Base-by-base conservation (phyloP, 257 asterid species). In the Craterostigma plantagineum region DNA sequence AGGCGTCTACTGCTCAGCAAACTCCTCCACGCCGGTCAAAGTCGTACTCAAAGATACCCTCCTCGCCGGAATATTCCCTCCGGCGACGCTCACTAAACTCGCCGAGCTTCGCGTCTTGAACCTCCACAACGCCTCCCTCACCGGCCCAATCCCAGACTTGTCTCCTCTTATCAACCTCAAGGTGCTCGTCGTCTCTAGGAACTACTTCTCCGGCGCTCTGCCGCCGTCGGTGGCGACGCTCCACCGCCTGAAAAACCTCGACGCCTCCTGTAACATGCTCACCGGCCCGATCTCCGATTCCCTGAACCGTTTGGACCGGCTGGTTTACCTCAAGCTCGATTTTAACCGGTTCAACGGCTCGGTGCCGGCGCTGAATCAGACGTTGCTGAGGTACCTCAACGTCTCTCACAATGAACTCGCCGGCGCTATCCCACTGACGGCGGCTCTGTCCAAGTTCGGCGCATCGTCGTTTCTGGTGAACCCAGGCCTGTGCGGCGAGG, bases 341-440 rank as follows among this genome's bases (percentile, higher is more conserved):
- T 78, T 70, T 52, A 86, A 86, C 79, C 64, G 87, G 55, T 58
- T 86, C 52, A 78, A 63, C 51, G 92, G 94, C n/a, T 71, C 96
- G 9, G 45, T 86, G 16, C 96, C 96, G 34, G 69, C 83, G 8
- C 38, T 86, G 0, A 86, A 86, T 63, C 83, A 59, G 42, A 56
- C 92, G 40, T 42, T 75, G 1, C 69, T 81, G 33, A 68, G 60
- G 18, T 14, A 61, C 54, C 76, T 81, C 67, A 73, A 81, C 53
- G 71, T 81, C 38, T 86, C 96, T 0, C 67, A 57, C 38, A 86
- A 81, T 53, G 63, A 60, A 51, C 91, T 86, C 57, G 10, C 64
- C 55, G 96, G 96, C 16, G 72, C 92, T 0, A 61, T 86, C 14
- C 92, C 96, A 1, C 68, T 73, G 3, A 86, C 96, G 4, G 65